phyloP scores from a whole-genome alignment of 768 basidiomycete genomes.

The Suillus subaureus region DNA sequence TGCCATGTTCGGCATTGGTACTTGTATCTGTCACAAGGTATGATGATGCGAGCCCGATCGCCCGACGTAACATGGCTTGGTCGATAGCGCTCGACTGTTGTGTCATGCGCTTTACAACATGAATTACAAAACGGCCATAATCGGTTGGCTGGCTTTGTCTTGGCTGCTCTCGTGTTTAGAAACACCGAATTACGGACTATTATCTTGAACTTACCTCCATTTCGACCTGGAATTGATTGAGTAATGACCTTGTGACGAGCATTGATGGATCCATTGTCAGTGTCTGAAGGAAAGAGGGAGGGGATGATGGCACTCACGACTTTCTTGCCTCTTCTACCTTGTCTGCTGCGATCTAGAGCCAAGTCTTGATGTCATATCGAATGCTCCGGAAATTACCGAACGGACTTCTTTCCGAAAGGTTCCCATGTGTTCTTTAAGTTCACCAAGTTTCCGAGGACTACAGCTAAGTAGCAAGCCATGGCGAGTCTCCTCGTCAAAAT shows the following conservation, averaged over 20 bases:
- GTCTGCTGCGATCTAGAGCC: slow-evolving; percentile 3
- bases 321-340: slow-evolving; percentile 3
- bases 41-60: slow-evolving; percentile 73
- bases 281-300: not conserved
- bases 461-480: not conserved
- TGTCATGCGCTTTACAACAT: slow-evolving; percentile 54
- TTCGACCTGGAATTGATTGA: slow-evolving; percentile 27
- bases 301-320: not conserved
- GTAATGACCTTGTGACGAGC: slow-evolving; percentile 20
- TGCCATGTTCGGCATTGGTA: slow-evolving; percentile 58
- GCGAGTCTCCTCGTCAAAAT: slow-evolving; percentile 19
- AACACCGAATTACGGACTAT: not conserved
- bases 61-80: slow-evolving; percentile 63
- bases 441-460: not conserved
- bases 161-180: slow-evolving; percentile 16
- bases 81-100: slow-evolving; percentile 51
- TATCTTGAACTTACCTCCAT: slow-evolving; percentile 31
- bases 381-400: slow-evolving; percentile 13
- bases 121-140: slow-evolving; percentile 61
- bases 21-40: slow-evolving; percentile 76
- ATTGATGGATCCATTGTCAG: slow-evolving; percentile 28
- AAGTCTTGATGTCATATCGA: not conserved
- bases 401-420: slow-evolving; percentile 1
- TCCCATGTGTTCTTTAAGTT: not conserved
- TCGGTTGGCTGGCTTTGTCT: slow-evolving; percentile 51